A percentile compares a stretch with the other conserved stretches of the same genome.
These are phyloP conservation scores for Rhipidocladum racemiflorum DNA, from an alignment of 176 grass and related monocot genomes.

Conservation along the genomic window DNA sequence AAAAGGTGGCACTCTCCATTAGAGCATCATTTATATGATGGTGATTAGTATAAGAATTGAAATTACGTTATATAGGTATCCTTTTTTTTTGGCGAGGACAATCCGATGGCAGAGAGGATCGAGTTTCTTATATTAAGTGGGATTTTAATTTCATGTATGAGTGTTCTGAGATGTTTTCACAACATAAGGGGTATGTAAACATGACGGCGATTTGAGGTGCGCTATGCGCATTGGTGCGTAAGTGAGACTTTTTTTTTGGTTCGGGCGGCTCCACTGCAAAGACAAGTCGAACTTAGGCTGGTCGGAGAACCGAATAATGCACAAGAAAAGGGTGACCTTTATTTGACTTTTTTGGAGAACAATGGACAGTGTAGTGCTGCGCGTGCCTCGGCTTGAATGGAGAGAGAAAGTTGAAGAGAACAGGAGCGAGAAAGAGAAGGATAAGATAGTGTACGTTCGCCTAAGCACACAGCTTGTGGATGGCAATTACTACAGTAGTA, in stretches of 20 bases:
- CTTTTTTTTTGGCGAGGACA: too few relatives aligned
- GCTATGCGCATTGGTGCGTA: not conserved
- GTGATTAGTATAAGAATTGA: too few relatives aligned
- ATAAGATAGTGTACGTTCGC: not conserved
- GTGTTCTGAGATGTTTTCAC: too few relatives aligned
- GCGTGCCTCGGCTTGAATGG: conserved; percentile 30
- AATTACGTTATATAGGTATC: too few relatives aligned
- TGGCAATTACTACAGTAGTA: not conserved
- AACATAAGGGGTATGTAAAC: too few relatives aligned
- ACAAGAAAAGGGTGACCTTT: conserved; percentile 34
- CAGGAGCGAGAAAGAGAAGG: not conserved
- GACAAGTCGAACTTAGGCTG: conserved; percentile 11
- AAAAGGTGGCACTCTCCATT: not conserved
- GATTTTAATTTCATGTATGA: too few relatives aligned
- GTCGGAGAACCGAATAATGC: conserved; percentile 41
- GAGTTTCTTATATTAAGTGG: too few relatives aligned
- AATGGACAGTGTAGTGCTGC: conserved; percentile 13
- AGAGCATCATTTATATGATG: too few relatives aligned
- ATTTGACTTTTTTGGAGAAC: conserved; percentile 35
- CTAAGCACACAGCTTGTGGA: conserved; percentile 18
- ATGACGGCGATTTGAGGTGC: not conserved
- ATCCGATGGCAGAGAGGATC: too few relatives aligned
- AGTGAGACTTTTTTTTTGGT: not conserved
- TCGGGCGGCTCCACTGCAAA: conserved; percentile 20
- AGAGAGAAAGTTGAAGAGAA: not conserved